Conservation (phyloP, 805 yeast species). For the Aciculoconidium aculeatum region DNA sequence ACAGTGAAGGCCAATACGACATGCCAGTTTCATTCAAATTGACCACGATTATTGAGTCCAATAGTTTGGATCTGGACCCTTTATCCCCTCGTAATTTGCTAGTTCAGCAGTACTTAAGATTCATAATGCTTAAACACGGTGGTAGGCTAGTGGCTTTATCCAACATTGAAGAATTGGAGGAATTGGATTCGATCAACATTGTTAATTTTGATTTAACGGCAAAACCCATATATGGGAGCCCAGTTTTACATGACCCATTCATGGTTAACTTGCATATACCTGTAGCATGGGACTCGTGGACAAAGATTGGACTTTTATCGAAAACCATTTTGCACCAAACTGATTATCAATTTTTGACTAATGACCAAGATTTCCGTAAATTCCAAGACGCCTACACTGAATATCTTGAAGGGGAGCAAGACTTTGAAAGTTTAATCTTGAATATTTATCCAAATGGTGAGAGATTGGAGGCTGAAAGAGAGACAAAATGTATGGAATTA, state of each 20-base stretch:
- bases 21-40: conserved; percentile 16
- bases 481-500: too few relatives aligned
- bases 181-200: conserved; percentile 1
- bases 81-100: conserved; percentile 15
- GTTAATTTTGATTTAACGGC: conserved; percentile 7
- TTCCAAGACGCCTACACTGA: conserved; percentile 13
- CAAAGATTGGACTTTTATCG: conserved; percentile 38
- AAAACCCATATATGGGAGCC: conserved; percentile 12
- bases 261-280: conserved; percentile 29
- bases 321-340: conserved; percentile 16
- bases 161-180: conserved; percentile 3
- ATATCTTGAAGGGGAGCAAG: conserved; percentile 4
- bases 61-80: conserved; percentile 10
- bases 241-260: conserved; percentile 2
- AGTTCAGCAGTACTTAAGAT: conserved; percentile 33
- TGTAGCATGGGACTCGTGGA: conserved; percentile 46
- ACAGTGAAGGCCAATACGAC: conserved; percentile 18
- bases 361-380: conserved; percentile 13
- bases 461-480: too few relatives aligned
- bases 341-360: conserved; percentile 8
- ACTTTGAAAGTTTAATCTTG: too few relatives aligned
- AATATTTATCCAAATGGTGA: too few relatives aligned
- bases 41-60: conserved; percentile 14
- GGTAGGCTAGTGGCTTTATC: conserved; percentile 13
- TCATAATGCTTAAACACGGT: conserved; percentile 28